Conservation (phyloP, 768 basidiomycete genomes). For the Trametes cingulata region DNA sequence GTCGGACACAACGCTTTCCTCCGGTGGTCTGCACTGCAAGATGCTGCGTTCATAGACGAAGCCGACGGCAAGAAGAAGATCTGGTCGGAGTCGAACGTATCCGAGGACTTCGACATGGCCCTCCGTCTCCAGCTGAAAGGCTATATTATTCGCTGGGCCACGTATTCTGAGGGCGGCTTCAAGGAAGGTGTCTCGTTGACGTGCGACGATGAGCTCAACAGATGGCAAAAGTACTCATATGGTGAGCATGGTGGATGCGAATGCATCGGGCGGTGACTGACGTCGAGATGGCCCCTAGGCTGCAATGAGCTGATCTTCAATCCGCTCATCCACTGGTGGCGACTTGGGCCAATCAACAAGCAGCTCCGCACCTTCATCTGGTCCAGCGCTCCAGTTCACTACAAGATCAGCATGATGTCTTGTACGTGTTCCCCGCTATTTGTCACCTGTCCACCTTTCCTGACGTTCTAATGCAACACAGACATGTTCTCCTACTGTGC, state of each 20-base stretch:
- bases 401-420: slow-evolving; percentile 79
- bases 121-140: slow-evolving; percentile 62
- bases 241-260: slow-evolving; percentile 38
- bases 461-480: background rate
- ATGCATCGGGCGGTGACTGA: background rate
- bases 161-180: slow-evolving; percentile 82
- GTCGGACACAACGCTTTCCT: slow-evolving; percentile 90
- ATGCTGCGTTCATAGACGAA: slow-evolving; percentile 72
- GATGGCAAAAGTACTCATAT: slow-evolving; percentile 91
- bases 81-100: slow-evolving; percentile 82
- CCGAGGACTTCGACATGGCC: slow-evolving; percentile 85
- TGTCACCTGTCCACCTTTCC: too few species aligned
- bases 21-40: slow-evolving; percentile 89
- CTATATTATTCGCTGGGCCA: slow-evolving; percentile 83
- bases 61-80: slow-evolving; percentile 68
- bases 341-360: slow-evolving; percentile 78
- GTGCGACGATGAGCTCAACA: slow-evolving; percentile 85
- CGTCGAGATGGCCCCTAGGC: slow-evolving; percentile 37
- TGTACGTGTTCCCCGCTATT: slow-evolving; percentile 45
- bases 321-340: slow-evolving; percentile 77
- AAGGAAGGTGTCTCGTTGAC: slow-evolving; percentile 94
- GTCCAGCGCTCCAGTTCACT: slow-evolving; percentile 76
- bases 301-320: slow-evolving; percentile 85
- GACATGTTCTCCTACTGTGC: slow-evolving; percentile 49
- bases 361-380: slow-evolving; percentile 77